Conservation (phyloP, 2,329 filamentous ascomycete genomes). For the Hymenoscyphus infarciens region DNA sequence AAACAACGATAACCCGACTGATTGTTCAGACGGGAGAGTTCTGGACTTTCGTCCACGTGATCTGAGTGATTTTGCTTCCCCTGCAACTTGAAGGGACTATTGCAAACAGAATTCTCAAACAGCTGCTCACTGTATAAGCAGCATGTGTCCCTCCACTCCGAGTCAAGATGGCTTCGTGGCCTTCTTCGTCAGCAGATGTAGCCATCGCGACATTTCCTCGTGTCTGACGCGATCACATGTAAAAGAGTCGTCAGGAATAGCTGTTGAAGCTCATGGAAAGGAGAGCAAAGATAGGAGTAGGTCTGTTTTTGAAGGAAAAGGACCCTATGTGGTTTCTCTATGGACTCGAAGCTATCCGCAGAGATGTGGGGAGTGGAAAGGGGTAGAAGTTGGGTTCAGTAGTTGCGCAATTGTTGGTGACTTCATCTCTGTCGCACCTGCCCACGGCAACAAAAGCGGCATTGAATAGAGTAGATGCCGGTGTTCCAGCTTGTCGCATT, state of each 20-base stretch:
- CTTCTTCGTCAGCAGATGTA: conserved; percentile 20
- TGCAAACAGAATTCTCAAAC: background rate
- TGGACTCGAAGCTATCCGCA: background rate
- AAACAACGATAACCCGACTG: too few relatives aligned
- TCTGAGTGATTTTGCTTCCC: background rate
- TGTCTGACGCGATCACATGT: conserved; percentile 29
- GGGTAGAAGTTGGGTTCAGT: background rate
- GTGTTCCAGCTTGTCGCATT: too few relatives aligned
- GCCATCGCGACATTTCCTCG: conserved; percentile 15
- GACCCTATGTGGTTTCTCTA: background rate
- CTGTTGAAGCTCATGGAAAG: conserved; percentile 1
- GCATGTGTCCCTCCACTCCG: background rate
- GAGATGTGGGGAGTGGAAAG: background rate
- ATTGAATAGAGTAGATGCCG: background rate
- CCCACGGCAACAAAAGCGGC: background rate
- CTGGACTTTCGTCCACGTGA: background rate
- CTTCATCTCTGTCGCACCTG: background rate
- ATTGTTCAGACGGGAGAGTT: too few relatives aligned
- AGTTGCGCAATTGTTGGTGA: background rate
- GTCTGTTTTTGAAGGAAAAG: conserved; percentile 6
- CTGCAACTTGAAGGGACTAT: background rate
- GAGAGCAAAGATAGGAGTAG: background rate
- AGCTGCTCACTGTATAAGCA: background rate
- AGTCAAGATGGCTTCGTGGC: conserved; percentile 9
- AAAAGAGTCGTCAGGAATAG: conserved; percentile 11